These are phyloP conservation scores for Xylaria scruposa DNA, from an alignment of 495 filamentous ascomycete species.

Conservation along the genomic window DNA sequence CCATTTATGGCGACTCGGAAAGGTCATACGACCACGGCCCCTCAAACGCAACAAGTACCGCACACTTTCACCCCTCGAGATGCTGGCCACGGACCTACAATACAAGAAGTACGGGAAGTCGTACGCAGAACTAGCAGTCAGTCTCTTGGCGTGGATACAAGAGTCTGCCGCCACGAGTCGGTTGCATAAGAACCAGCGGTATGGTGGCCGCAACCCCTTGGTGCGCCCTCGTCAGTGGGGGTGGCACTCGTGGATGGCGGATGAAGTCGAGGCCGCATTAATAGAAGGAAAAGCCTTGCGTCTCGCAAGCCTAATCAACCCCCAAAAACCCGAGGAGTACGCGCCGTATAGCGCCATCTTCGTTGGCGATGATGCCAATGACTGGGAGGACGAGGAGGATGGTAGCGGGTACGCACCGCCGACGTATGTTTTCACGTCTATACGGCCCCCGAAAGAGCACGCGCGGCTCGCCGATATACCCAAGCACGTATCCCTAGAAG, in stretches of 20 bases:
- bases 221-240: conserved; percentile 7
- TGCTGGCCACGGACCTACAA: conserved; percentile 35
- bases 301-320: conserved; percentile 36
- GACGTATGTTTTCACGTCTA: conserved; percentile 37
- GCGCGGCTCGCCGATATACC: conserved; percentile 23
- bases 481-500: conserved; percentile 43
- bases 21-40: conserved; percentile 36
- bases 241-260: conserved; percentile 35
- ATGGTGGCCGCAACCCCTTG: conserved; percentile 14
- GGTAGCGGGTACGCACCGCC: conserved; percentile 19
- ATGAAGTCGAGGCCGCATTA: conserved; percentile 34
- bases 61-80: conserved; percentile 31
- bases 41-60: conserved; percentile 36
- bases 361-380: conserved; percentile 30
- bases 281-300: conserved; percentile 38
- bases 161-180: not conserved
- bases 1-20: conserved; percentile 42
- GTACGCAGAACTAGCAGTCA: conserved; percentile 29
- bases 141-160: conserved; percentile 14
- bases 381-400: conserved; percentile 29
- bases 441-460: conserved; percentile 2
- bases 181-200: conserved; percentile 11
- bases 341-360: conserved; percentile 37
- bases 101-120: conserved; percentile 31
- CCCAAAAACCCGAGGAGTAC: not conserved